Conservation (phyloP, 768 basidiomycete species). For the Glaciozyma martinii region DNA sequence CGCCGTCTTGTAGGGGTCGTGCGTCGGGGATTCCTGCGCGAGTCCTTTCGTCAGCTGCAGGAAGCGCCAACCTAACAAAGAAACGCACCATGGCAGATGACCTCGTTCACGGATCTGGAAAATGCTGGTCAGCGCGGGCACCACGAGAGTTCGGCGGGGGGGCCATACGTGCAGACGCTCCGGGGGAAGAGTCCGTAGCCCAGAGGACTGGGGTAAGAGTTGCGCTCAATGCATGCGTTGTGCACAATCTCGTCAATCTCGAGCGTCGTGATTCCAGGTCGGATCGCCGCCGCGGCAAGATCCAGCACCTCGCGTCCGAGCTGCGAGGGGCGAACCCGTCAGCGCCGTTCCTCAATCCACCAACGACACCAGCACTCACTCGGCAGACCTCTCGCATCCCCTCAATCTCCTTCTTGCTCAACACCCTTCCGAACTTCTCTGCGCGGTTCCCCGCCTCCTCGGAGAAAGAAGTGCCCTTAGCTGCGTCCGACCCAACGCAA, state of each 20-base stretch:
- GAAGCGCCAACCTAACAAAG: no score
- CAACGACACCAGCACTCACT: slow-evolving; percentile 51
- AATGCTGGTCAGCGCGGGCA: background rate
- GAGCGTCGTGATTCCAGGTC: slow-evolving; percentile 91
- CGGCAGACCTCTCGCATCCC: slow-evolving; percentile 80
- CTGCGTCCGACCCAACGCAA: slow-evolving; percentile 25
- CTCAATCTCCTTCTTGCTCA: slow-evolving; percentile 66
- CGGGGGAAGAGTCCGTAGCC: slow-evolving; percentile 88
- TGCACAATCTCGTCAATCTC: slow-evolving; percentile 91
- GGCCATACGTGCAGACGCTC: slow-evolving; percentile 84
- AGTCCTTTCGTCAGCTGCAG: background rate
- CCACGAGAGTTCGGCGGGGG: slow-evolving; percentile 4
- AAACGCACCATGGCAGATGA: slow-evolving; percentile 73
- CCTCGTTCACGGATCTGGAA: slow-evolving; percentile 78
- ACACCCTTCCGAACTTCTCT: slow-evolving; percentile 51
- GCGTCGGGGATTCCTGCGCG: slow-evolving; percentile 33
- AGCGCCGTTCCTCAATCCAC: background rate
- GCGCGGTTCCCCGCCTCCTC: slow-evolving; percentile 10
- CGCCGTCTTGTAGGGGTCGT: slow-evolving; percentile 72
- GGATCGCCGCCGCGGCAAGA: slow-evolving; percentile 70
- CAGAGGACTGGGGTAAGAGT: slow-evolving; percentile 87
- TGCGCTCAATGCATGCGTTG: slow-evolving; percentile 76
- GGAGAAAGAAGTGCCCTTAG: slow-evolving; percentile 27
- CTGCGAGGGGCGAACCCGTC: slow-evolving; percentile 43
- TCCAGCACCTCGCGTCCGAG: slow-evolving; percentile 87